A percentile compares a stretch with the other conserved stretches of the same genome.
Evolutionary conservation across 306 rosid genomes (phyloP).

Genomic region (Elaeagnus macrophylla): DNA sequence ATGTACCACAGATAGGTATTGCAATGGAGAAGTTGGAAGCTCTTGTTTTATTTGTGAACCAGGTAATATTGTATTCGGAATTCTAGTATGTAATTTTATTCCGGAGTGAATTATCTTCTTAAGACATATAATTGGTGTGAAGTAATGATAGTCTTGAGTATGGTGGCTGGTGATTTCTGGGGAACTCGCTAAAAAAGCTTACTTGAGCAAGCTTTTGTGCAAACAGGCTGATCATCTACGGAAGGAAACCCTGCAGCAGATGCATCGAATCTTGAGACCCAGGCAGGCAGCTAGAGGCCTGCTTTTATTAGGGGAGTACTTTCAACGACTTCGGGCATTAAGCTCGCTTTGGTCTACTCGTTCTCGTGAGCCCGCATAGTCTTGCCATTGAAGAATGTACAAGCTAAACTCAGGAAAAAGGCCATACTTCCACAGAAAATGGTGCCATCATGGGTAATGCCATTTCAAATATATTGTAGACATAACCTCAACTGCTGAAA

Average conservation of each 20-base stretch:
- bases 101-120: too few relatives aligned
- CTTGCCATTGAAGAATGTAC: conserved; percentile 11
- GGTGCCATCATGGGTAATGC: conserved; percentile 12
- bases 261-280: conserved; percentile 53
- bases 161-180: too few relatives aligned
- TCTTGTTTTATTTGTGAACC: conserved; percentile 56
- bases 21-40: conserved; percentile 82
- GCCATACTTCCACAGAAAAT: conserved; percentile 12
- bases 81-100: too few relatives aligned
- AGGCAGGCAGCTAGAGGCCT: conserved; percentile 70
- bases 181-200: background rate
- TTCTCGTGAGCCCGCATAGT: conserved; percentile 45
- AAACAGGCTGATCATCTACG: conserved; percentile 88
- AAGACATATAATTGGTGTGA: too few relatives aligned
- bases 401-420: conserved; percentile 20
- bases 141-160: too few relatives aligned
- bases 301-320: conserved; percentile 71
- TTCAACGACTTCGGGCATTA: conserved; percentile 67
- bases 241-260: conserved; percentile 63
- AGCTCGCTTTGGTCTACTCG: conserved; percentile 72
- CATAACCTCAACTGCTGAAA: conserved; percentile 23
- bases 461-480: conserved; percentile 13
- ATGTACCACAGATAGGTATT: conserved; percentile 37
- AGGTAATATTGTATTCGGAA: conserved; percentile 34
- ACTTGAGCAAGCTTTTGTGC: conserved; percentile 10